A percentile compares a stretch with the other conserved stretches of the same genome.
Conservation (phyloP, 441 rosid genomes). For the Populus hybrid region DNA sequence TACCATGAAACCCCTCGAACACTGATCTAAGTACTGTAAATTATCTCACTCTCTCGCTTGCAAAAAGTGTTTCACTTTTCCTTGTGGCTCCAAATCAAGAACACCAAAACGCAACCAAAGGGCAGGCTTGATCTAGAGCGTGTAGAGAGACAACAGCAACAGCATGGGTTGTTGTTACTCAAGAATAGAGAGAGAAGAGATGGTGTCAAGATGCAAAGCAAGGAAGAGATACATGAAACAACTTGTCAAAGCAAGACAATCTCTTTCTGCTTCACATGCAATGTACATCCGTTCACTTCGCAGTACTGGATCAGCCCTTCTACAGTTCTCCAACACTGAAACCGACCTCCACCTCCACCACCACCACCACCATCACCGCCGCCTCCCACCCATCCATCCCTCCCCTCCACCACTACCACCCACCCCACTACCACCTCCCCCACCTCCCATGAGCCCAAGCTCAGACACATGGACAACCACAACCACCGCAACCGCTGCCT, state of each 20-base stretch:
- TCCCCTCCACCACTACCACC: slow-evolving; percentile 29
- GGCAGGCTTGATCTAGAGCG: slow-evolving; percentile 1
- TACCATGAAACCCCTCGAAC: slow-evolving; percentile 14
- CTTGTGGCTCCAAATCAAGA: slow-evolving; percentile 11
- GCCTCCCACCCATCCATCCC: slow-evolving; percentile 32
- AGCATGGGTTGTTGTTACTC: slow-evolving; percentile 89
- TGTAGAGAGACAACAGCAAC: slow-evolving; percentile 1
- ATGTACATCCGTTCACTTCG: slow-evolving; percentile 88
- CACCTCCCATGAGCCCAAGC: slow-evolving; percentile 57
- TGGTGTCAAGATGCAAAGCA: slow-evolving; percentile 41
- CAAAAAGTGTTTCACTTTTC: neutral
- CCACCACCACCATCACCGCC: slow-evolving; percentile 6
- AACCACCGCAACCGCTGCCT: slow-evolving; percentile 46
- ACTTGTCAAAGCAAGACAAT: slow-evolving; percentile 73
- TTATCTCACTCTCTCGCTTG: neutral
- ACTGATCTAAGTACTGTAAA: slow-evolving; percentile 8
- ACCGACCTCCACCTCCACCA: slow-evolving; percentile 49
- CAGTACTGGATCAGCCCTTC: slow-evolving; percentile 72
- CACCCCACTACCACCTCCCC: slow-evolving; percentile 45
- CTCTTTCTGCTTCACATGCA: slow-evolving; percentile 73
- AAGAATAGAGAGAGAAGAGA: slow-evolving; percentile 54
- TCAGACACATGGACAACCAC: slow-evolving; percentile 69
- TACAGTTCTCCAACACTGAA: slow-evolving; percentile 70
- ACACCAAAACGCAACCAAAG: neutral
- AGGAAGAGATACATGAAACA: slow-evolving; percentile 86